These are phyloP conservation scores for Tuctoria greenei DNA, from an alignment of 176 grass and related monocot genomes.

Conservation along the genomic window DNA sequence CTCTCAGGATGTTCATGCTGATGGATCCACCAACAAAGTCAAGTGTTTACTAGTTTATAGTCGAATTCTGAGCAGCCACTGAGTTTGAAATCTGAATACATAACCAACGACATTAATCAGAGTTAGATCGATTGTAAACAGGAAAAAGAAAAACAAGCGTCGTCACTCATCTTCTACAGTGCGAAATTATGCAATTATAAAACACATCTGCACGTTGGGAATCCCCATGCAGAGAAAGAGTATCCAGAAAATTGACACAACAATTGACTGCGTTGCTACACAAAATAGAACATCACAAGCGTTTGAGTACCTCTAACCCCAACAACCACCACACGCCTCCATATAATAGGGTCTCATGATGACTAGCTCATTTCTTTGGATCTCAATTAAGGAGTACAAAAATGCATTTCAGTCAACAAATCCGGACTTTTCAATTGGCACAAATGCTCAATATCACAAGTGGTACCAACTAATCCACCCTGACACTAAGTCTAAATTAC, in stretches of 20 bases:
- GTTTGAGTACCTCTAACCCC: background rate
- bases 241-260: background rate
- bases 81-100: too few species aligned
- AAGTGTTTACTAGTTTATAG: too few species aligned
- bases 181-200: too few species aligned
- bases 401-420: slow-evolving; percentile 28
- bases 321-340: background rate
- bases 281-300: slow-evolving; percentile 28
- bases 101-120: too few species aligned
- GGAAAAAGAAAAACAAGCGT: too few species aligned
- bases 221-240: too few species aligned
- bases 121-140: too few species aligned
- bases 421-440: slow-evolving; percentile 19
- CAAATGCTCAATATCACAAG: slow-evolving; percentile 22
- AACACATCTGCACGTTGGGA: too few species aligned
- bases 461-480: background rate
- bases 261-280: background rate
- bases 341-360: background rate
- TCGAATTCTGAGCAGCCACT: too few species aligned
- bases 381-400: slow-evolving; percentile 36
- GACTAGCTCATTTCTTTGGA: background rate
- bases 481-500: slow-evolving; percentile 23
- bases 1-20: too few species aligned
- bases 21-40: too few species aligned
- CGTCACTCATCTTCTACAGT: too few species aligned